Base-by-base conservation (phyloP, 129 eudicot species). In the Chrysanthemum seticuspe region DNA sequence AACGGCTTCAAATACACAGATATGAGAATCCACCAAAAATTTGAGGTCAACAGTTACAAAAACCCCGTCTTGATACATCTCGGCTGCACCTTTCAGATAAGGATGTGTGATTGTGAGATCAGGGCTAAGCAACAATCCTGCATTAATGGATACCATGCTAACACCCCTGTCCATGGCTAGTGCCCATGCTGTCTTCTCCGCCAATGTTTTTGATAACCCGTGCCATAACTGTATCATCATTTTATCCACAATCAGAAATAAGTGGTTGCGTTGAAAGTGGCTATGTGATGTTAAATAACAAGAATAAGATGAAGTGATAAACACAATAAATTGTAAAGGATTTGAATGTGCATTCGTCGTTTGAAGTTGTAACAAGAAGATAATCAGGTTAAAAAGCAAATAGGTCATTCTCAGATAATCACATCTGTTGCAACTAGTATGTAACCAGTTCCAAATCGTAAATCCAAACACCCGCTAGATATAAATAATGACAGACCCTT, bases 161-260 rank as follows among this genome's bases (percentile, higher is more conserved):
- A 92, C 83, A 76, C 82, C 98, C 77, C 98, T 67, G 91, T 92
- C 98, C 96, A 87, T 89, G 19, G 98, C 98, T 51, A 92, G 53
- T 9, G 98, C 96, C 98, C 96, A 89, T 0, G 96, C 96, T 2
- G 88, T 79, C 83, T 85, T 92, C 76, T 92, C 98, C 0, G 92
- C 95, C 11, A 85, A 55, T 2, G 98, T 89, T 73, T 92, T 92
- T 12, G 98, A 87, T 40, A 92, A 60, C 23, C 95, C 98, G 31
- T 92, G 92, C 98, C 98, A 92, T 77, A 92, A 67, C 96, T 92
- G 85, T 67, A 16, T 36, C 74, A 73, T 63, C 49, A 18, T 16
- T 44, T 71, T 47, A 59, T 19, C 16, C 40, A 40, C 34, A 8
- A 62, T 62, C 18, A 62, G 67, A 9, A 10, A 19, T 18, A 53